Conservation (phyloP, 108 stramenopile genomes). For the Nitzschia putrida region DNA sequence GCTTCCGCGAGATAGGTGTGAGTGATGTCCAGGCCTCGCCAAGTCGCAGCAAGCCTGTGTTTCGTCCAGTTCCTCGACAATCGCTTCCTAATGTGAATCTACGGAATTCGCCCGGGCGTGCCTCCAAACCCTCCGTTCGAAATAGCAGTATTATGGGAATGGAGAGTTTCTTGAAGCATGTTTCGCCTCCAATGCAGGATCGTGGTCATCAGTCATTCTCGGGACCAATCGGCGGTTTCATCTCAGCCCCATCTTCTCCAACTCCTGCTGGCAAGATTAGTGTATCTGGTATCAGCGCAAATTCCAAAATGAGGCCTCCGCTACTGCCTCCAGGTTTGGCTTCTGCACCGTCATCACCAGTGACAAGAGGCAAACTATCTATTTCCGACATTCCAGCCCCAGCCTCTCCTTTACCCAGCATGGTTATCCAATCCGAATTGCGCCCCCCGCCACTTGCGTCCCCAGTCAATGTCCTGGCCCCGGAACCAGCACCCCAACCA, state of each 20-base stretch:
- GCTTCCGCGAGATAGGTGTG: constrained; percentile 19
- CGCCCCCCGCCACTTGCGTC: constrained; percentile 5
- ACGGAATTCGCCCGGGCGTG: not conserved
- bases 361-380: constrained; percentile 2
- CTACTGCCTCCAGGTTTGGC: not conserved
- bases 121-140: not conserved
- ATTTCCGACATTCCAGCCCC: constrained; percentile 10
- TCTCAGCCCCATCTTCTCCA: constrained; percentile 17
- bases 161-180: not conserved
- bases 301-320: not conserved
- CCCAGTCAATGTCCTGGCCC: not conserved
- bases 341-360: constrained; percentile 15
- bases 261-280: not conserved
- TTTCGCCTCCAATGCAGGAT: not conserved
- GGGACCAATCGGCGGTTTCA: not conserved
- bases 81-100: not conserved
- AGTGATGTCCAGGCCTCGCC: constrained; percentile 12
- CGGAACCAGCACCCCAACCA: not conserved
- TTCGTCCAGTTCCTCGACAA: constrained; percentile 1
- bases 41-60: constrained; percentile 4
- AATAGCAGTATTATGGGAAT: not conserved
- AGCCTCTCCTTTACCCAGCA: constrained; percentile 2
- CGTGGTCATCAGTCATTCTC: not conserved
- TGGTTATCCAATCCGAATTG: not conserved
- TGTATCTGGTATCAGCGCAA: not conserved